phyloP scores from a whole-genome alignment of 208 protist genomes.

The Trypanosoma caninum region DNA sequence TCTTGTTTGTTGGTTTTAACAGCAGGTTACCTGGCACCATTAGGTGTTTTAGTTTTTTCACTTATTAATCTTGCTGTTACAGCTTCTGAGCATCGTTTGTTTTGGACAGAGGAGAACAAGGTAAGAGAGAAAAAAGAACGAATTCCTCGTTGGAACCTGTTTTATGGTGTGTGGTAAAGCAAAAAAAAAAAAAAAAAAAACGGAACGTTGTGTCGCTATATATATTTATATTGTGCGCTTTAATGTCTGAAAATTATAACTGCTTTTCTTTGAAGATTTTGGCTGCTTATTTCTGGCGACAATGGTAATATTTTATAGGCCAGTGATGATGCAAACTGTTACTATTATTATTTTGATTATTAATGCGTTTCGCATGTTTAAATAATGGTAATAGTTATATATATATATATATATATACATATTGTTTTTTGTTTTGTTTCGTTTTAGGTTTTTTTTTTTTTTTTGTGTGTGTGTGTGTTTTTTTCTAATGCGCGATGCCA shows the following conservation, averaged over 20 bases:
- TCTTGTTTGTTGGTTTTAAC: constrained; percentile 14
- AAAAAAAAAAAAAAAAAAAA: no score
- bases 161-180: constrained; percentile 33
- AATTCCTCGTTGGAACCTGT: constrained; percentile 46
- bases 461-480: not conserved
- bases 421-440: constrained; percentile 4
- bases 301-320: no score
- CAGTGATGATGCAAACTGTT: no score
- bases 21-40: constrained; percentile 12
- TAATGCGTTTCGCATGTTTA: no score
- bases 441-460: constrained; percentile 17
- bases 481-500: constrained; percentile 35
- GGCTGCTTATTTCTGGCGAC: no score
- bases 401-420: not conserved
- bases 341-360: no score
- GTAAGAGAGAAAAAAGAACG: constrained; percentile 12
- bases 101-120: constrained; percentile 50
- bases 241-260: not conserved
- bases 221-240: constrained; percentile 6
- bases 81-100: constrained; percentile 54
- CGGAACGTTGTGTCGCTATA: no score
- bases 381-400: not conserved
- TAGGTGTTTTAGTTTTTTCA: constrained; percentile 56
- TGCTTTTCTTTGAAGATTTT: no score
- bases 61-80: constrained; percentile 66